Percentiles rank a stretch among this genome's conserved stretches.
Evolutionary conservation across 768 basidiomycete genomes (phyloP).

Genomic region (Phanerodontia chrysosporium): DNA sequence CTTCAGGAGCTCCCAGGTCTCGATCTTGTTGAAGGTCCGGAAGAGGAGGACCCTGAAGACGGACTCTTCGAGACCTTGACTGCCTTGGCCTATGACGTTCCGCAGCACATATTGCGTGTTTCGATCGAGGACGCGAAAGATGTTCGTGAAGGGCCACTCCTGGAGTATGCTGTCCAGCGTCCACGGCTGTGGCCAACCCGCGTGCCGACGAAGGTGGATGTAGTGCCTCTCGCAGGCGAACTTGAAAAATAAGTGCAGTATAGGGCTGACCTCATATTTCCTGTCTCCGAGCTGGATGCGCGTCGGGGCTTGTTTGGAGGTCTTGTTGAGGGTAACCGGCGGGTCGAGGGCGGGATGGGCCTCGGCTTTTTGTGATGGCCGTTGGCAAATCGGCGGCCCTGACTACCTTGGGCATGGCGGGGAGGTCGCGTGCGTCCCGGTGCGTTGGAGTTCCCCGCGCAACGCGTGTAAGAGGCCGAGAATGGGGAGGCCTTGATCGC

Average conservation of each 20-base stretch:
- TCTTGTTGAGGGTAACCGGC: neutral
- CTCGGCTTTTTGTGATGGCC: neutral
- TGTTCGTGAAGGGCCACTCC: slow-evolving; percentile 63
- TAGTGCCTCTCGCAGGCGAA: slow-evolving; percentile 30
- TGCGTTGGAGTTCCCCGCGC: neutral
- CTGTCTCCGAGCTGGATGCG: slow-evolving; percentile 20
- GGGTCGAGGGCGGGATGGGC: neutral
- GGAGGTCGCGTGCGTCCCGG: neutral
- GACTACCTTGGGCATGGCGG: neutral
- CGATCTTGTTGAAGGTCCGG: slow-evolving; percentile 65
- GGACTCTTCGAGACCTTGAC: slow-evolving; percentile 55
- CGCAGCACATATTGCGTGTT: slow-evolving; percentile 63
- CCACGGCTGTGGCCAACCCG: slow-evolving; percentile 41
- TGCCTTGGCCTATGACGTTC: slow-evolving; percentile 67
- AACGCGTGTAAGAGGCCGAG: neutral
- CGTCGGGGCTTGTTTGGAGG: slow-evolving; percentile 1
- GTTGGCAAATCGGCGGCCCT: neutral
- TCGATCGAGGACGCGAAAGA: slow-evolving; percentile 70
- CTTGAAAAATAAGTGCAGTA: slow-evolving; percentile 27
- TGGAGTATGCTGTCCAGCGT: slow-evolving; percentile 58
- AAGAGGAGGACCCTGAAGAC: slow-evolving; percentile 71
- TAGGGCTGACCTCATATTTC: slow-evolving; percentile 17
- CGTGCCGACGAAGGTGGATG: slow-evolving; percentile 24
- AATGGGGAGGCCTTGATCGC: neutral
- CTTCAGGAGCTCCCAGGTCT: slow-evolving; percentile 65